A percentile compares a stretch with the other conserved stretches of the same genome.
Evolutionary conservation across 306 rosid species (phyloP).

Genomic region (Mimosa pudica): DNA sequence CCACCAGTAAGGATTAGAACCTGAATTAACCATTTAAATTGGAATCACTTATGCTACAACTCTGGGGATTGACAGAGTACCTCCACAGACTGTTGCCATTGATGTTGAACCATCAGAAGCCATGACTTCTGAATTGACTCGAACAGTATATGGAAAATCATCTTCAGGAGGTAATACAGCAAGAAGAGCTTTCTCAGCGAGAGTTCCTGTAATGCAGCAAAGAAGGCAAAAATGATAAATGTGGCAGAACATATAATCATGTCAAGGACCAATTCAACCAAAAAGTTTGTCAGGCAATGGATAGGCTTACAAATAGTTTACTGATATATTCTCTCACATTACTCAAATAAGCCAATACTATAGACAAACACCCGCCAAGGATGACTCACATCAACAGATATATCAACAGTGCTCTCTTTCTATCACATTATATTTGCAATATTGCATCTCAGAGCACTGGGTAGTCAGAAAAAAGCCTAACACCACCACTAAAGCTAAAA

Average conservation of each 20-base stretch:
- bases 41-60: constrained; percentile 3
- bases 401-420: neutral
- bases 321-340: neutral
- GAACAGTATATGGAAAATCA: constrained; percentile 83
- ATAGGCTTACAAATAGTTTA: neutral
- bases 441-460: neutral
- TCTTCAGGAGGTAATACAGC: constrained; percentile 93
- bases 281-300: no score
- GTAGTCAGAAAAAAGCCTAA: neutral
- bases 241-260: no score
- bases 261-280: no score
- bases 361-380: neutral
- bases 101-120: constrained; percentile 99
- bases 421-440: neutral
- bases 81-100: constrained; percentile 99
- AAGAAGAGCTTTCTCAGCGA: constrained; percentile 96
- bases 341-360: neutral
- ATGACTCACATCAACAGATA: neutral
- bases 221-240: neutral
- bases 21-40: constrained; percentile 18
- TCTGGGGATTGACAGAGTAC: constrained; percentile 41
- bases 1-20: constrained; percentile 16
- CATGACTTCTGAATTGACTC: constrained; percentile 93
- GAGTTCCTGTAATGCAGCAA: constrained; percentile 66
- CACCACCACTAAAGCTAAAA: neutral